Evolutionary conservation across 129 eudicot genomes (phyloP).

Genomic region (Escallonia rubra): DNA sequence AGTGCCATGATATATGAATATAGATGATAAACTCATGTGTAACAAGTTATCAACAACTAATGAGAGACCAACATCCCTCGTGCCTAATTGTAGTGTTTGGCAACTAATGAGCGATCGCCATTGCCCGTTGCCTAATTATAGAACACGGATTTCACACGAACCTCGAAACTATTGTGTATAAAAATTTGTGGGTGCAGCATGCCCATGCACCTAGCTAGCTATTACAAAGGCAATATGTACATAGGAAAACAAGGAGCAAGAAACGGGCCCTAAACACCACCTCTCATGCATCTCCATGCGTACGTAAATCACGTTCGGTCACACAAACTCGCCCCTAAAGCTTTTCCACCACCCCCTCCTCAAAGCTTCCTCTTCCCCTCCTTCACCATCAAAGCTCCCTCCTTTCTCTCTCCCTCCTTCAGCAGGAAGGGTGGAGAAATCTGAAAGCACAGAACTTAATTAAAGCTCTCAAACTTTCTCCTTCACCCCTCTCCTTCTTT

Average conservation of each 20-base stretch:
- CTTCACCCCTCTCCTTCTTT: background rate
- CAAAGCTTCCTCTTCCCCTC: background rate
- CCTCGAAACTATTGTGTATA: no score
- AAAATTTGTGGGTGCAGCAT: no score
- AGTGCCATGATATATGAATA: no score
- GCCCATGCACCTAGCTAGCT: no score
- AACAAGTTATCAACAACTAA: no score
- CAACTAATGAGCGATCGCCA: no score
- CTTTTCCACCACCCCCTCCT: background rate
- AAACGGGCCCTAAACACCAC: constrained; percentile 1
- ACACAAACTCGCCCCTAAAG: constrained; percentile 9
- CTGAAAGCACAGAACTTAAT: background rate
- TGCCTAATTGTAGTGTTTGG: no score
- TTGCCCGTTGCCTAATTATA: no score
- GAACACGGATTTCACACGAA: no score
- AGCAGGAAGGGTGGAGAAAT: constrained; percentile 7
- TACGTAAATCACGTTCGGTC: constrained; percentile 15
- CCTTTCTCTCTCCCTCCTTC: background rate
- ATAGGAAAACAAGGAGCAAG: constrained; percentile 17
- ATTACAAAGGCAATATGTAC: background rate
- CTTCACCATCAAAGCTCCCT: background rate
- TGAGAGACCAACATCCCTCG: no score
- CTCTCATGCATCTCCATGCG: constrained; percentile 1
- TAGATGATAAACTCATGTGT: no score
- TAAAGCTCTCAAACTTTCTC: background rate